Conservation (phyloP, 2,329 filamentous ascomycete species). For the Metarhizium guizhouense region DNA sequence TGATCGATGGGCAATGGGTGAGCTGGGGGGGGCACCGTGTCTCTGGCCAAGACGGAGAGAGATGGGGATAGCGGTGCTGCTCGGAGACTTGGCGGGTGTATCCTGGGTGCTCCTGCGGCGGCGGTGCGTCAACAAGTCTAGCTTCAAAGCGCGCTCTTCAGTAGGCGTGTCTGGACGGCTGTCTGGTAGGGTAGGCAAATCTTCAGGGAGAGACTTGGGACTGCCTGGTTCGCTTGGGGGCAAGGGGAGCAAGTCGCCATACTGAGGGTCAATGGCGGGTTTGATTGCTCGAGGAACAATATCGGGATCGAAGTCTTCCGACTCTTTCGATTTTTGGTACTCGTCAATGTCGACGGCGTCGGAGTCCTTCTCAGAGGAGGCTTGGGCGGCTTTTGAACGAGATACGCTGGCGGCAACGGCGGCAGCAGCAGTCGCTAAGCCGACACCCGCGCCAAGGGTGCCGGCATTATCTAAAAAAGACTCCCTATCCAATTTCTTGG, state of each 20-base stretch:
- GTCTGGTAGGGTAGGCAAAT: slow-evolving; percentile 47
- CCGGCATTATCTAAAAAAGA: slow-evolving; percentile 68
- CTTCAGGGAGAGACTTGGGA: slow-evolving; percentile 26
- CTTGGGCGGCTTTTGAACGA: slow-evolving; percentile 37
- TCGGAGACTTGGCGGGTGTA: slow-evolving; percentile 39
- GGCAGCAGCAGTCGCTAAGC: slow-evolving; percentile 44
- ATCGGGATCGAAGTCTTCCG: slow-evolving; percentile 44
- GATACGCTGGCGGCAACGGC: slow-evolving; percentile 29
- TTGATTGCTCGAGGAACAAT: slow-evolving; percentile 50
- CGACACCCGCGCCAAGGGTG: slow-evolving; percentile 62
- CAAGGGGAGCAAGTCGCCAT: slow-evolving; percentile 55
- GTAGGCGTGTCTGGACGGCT: slow-evolving; percentile 50
- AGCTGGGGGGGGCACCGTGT: slow-evolving; percentile 28
- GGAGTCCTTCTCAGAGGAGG: slow-evolving; percentile 29
- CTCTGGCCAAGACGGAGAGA: slow-evolving; percentile 43
- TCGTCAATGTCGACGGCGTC: slow-evolving; percentile 15
- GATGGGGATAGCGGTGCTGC: slow-evolving; percentile 49
- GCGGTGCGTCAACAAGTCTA: slow-evolving; percentile 32
- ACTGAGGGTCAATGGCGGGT: slow-evolving; percentile 57
- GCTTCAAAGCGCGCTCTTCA: slow-evolving; percentile 33
- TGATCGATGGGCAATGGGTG: slow-evolving; percentile 28
- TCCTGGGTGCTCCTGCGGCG: slow-evolving; percentile 42
- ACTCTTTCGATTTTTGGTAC: slow-evolving; percentile 11
- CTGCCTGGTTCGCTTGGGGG: slow-evolving; percentile 51
- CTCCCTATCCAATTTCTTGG: slow-evolving; percentile 24